These are phyloP conservation scores for Heimioporus sp. DNA, from an alignment of 768 basidiomycete genomes.

Conservation along the genomic window DNA sequence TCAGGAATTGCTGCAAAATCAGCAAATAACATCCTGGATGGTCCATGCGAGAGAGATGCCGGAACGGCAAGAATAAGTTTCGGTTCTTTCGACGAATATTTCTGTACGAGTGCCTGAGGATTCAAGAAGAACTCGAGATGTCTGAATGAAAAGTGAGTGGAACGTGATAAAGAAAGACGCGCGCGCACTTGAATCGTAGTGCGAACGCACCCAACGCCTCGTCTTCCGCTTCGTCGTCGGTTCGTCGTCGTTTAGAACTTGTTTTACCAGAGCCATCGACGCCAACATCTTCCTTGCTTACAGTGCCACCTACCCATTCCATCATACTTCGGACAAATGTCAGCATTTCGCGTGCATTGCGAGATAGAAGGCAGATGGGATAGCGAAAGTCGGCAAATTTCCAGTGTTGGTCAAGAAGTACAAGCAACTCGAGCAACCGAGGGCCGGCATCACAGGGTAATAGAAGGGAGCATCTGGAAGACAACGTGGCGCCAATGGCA, in stretches of 20 bases:
- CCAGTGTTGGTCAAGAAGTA: conserved; percentile 97
- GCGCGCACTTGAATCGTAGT: conserved; percentile 78
- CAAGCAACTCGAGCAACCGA: conserved; percentile 92
- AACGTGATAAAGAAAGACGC: background rate
- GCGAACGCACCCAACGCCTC: conserved; percentile 84
- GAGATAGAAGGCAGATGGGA: conserved; percentile 92
- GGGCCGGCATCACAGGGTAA: conserved; percentile 93
- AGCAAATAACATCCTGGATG: conserved; percentile 81
- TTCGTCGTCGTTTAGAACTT: conserved; percentile 50
- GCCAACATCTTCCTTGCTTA: conserved; percentile 89
- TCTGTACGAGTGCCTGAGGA: conserved; percentile 74
- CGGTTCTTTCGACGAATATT: conserved; percentile 83
- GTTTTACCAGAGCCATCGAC: conserved; percentile 64
- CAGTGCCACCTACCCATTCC: conserved; percentile 97
- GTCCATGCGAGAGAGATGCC: conserved; percentile 88
- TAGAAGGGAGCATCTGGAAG: conserved; percentile 77
- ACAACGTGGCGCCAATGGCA: conserved; percentile 83
- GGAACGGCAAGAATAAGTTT: conserved; percentile 95
- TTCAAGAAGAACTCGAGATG: conserved; percentile 91
- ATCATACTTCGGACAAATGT: conserved; percentile 95
- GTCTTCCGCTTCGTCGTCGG: conserved; percentile 74
- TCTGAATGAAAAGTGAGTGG: conserved; percentile 39
- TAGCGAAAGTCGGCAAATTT: conserved; percentile 78
- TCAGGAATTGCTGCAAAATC: conserved; percentile 81
- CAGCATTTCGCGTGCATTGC: conserved; percentile 90